phyloP scores from a whole-genome alignment of 208 protist species.

The Naegleria fowleri region DNA sequence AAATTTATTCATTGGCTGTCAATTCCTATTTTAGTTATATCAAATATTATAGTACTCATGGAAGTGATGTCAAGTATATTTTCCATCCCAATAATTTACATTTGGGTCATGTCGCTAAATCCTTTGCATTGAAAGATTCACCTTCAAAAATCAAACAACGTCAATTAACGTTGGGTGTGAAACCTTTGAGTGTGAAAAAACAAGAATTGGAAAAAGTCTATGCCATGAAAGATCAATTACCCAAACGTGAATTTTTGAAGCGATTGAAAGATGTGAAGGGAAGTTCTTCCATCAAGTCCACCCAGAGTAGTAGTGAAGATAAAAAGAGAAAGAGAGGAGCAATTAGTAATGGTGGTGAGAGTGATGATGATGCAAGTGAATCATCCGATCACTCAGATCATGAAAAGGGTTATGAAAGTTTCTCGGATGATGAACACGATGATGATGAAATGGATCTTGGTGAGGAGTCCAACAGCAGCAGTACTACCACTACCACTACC shows the following conservation, averaged over 20 bases:
- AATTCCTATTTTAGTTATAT: slow-evolving; percentile 80
- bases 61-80: slow-evolving; percentile 67
- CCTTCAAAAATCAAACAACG: slow-evolving; percentile 57
- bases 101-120: slow-evolving; percentile 73
- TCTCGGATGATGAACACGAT: neutral
- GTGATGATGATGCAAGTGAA: neutral
- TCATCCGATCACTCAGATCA: too few relatives aligned
- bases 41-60: slow-evolving; percentile 82
- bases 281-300: neutral
- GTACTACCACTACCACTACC: neutral
- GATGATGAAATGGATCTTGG: neutral
- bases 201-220: neutral
- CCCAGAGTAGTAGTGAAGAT: neutral
- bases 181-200: neutral
- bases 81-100: slow-evolving; percentile 82
- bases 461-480: neutral
- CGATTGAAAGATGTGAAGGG: neutral
- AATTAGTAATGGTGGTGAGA: neutral
- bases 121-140: slow-evolving; percentile 76
- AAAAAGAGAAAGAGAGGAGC: neutral
- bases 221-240: neutral
- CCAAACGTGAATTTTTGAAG: neutral
- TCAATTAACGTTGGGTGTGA: neutral
- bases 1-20: neutral
- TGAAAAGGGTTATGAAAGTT: neutral